Evolutionary conservation across 73 alveolate genomes (phyloP).

Genomic region (Tetrahymena borealis): DNA sequence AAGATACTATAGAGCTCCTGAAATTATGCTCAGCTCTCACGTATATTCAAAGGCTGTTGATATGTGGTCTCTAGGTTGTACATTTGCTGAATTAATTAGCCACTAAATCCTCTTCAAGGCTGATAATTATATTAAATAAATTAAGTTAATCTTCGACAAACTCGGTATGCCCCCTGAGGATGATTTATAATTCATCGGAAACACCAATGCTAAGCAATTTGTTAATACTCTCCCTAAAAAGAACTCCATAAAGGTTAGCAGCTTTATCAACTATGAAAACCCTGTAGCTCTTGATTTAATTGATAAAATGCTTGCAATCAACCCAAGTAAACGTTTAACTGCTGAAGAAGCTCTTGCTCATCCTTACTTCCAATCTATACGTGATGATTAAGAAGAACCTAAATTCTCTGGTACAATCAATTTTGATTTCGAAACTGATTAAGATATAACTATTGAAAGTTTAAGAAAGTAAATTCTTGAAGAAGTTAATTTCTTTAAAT

Average conservation of each 20-base stretch:
- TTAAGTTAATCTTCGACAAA: slow-evolving; percentile 49
- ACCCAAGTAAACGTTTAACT: slow-evolving; percentile 23
- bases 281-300: slow-evolving; percentile 32
- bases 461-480: slow-evolving; percentile 4
- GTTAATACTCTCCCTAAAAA: slow-evolving; percentile 21
- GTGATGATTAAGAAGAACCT: slow-evolving; percentile 32
- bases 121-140: slow-evolving; percentile 51
- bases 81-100: slow-evolving; percentile 64
- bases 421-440: slow-evolving; percentile 22
- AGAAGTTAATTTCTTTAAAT: slow-evolving; percentile 28
- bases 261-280: slow-evolving; percentile 11
- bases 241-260: background rate
- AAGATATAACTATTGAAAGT: background rate
- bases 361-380: slow-evolving; percentile 18
- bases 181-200: slow-evolving; percentile 21
- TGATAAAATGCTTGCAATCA: slow-evolving; percentile 28
- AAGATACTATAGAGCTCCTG: slow-evolving; percentile 76
- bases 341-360: slow-evolving; percentile 28
- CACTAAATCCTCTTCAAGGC: slow-evolving; percentile 58
- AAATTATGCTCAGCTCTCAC: slow-evolving; percentile 55
- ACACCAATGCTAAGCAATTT: slow-evolving; percentile 26
- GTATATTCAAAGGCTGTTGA: slow-evolving; percentile 64
- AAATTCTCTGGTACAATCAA: slow-evolving; percentile 10
- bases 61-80: slow-evolving; percentile 73
- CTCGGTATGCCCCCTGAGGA: slow-evolving; percentile 38